phyloP scores from a whole-genome alignment of 768 basidiomycete genomes.

The Psilocybe cyanescens region DNA sequence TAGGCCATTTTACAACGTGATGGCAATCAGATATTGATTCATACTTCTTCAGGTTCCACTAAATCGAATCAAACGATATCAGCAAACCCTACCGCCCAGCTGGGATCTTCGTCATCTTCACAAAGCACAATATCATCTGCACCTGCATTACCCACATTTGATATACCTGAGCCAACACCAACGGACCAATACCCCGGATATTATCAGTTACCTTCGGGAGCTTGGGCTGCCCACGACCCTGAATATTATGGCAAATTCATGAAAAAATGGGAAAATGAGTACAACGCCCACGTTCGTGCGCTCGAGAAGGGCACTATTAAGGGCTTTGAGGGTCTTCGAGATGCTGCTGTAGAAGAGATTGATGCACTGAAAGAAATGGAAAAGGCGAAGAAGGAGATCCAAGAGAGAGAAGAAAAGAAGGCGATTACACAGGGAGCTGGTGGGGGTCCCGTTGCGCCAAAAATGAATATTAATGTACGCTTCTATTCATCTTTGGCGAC shows the following conservation, averaged over 20 bases:
- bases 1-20: slow-evolving; percentile 26
- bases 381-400: slow-evolving; percentile 70
- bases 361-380: slow-evolving; percentile 80
- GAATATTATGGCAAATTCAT: slow-evolving; percentile 70
- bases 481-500: neutral
- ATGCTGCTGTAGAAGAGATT: slow-evolving; percentile 57
- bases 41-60: slow-evolving; percentile 23
- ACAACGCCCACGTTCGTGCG: slow-evolving; percentile 71
- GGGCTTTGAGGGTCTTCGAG: slow-evolving; percentile 71
- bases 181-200: slow-evolving; percentile 86
- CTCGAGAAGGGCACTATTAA: slow-evolving; percentile 69
- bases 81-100: slow-evolving; percentile 6
- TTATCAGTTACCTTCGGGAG: slow-evolving; percentile 80
- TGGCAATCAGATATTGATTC: slow-evolving; percentile 12
- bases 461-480: slow-evolving; percentile 81
- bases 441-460: slow-evolving; percentile 66
- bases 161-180: slow-evolving; percentile 74
- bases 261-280: slow-evolving; percentile 75
- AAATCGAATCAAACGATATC: slow-evolving; percentile 5
- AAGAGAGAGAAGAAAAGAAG: slow-evolving; percentile 79
- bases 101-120: slow-evolving; percentile 28
- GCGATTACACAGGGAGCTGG: slow-evolving; percentile 66
- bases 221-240: slow-evolving; percentile 77
- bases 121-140: slow-evolving; percentile 60
- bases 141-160: slow-evolving; percentile 66